Conservation (phyloP, 139 green algal genomes). For the Chlorella sp. region DNA sequence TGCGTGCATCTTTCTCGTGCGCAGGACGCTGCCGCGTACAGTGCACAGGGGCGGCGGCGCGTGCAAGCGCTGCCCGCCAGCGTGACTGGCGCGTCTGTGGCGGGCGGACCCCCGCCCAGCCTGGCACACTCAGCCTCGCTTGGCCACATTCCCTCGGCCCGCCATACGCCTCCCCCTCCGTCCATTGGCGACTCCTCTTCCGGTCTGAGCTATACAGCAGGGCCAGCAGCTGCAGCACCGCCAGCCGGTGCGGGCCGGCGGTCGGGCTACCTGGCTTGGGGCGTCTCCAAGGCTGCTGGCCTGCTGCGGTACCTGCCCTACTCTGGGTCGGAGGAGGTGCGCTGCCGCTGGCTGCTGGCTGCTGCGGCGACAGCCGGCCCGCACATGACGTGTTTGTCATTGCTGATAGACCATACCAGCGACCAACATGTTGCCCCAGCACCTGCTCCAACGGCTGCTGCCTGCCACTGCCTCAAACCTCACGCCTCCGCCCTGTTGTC, state of each 20-base stretch:
- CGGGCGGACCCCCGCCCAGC: neutral
- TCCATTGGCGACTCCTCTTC: no score
- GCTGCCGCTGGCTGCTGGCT: neutral
- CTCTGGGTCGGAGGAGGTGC: constrained; percentile 2
- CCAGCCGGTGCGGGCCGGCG: neutral
- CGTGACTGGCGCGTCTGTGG: neutral
- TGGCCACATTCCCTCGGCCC: no score
- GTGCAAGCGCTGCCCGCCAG: neutral
- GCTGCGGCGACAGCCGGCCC: no score
- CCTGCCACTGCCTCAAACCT: neutral
- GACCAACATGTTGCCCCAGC: no score
- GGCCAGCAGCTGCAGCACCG: neutral
- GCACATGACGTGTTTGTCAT: no score
- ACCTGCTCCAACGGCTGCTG: no score
- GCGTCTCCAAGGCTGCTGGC: constrained; percentile 41
- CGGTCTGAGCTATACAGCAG: no score
- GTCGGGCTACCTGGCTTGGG: constrained; percentile 43
- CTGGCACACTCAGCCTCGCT: no score
- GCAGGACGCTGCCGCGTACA: neutral
- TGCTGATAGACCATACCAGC: no score
- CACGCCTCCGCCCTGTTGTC: neutral
- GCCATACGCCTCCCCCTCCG: no score
- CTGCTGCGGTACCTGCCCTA: constrained; percentile 52
- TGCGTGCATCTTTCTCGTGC: neutral
- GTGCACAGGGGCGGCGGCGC: neutral